Base-by-base conservation (phyloP, 2,329 filamentous ascomycete genomes). In the Colletotrichum plurivorum region DNA sequence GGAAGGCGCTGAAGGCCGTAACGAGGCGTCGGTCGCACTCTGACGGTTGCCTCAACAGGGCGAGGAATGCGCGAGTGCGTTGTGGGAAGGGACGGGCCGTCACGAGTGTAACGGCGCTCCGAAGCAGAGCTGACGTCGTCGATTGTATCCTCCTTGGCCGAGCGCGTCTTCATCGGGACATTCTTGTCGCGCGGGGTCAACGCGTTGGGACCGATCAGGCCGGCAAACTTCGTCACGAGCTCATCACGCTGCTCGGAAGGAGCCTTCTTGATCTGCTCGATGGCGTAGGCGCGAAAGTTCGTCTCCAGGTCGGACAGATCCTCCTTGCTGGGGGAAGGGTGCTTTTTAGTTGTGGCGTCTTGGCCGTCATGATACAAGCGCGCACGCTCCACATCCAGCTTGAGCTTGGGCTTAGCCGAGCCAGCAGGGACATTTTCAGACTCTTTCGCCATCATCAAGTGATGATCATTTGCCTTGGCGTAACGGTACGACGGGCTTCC, bases 291-390 rank as follows among this genome's bases (percentile, higher is more conserved):
- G 22, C 75, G 76, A 18, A 84, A 77, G 2, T 78, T 79, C 39
- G 70, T 65, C 56, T 80, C 78, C 25, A 84, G 73, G n/a, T 78
- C 73, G 56, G 83, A 78, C 22, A 84, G 73, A 10, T 78, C 78
- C 36, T 76, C 74, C 66, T 84, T 84, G 74, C 79, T 83, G 2
- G 83, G 83, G 2, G 83, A 84, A 6, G 83, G 83, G 46, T 84
- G 82, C 64, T 84, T 84, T 75, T 84, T 84, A 16, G 25, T 64
- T 16, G 10, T 53, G 12, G 58, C 12, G 2, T 66, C 56, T 6
- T 25, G 20, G 20, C 63, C 53, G 25, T 67, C 53, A 25, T 55
- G 58, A 22, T 52, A 61, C 18, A 70, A n/a, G 36, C 46, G 57
- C 31, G 57, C 31, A 36, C 54, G 49, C 20, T 57, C 49, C 3